phyloP scores from a whole-genome alignment of 2,329 filamentous ascomycete genomes.

The Trichoderma gracile region DNA sequence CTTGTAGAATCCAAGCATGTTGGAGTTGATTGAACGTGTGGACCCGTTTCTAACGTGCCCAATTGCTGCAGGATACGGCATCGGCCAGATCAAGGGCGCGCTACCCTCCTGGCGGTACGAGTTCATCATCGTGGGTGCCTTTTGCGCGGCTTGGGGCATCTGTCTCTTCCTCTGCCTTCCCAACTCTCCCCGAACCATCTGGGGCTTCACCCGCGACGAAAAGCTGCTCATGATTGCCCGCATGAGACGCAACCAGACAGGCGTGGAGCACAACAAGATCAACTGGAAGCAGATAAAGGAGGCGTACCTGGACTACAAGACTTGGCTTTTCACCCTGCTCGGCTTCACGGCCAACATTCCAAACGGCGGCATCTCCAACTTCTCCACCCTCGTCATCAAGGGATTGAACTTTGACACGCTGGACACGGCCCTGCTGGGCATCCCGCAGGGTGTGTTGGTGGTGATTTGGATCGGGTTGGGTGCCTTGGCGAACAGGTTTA shows the following conservation, averaged over 20 bases:
- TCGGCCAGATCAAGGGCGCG: conserved; percentile 58
- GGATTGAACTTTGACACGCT: conserved; percentile 54
- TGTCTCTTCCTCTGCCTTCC: conserved; percentile 58
- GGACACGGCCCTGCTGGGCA: conserved; percentile 42
- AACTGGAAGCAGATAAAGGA: conserved; percentile 58
- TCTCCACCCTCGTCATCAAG: conserved; percentile 60
- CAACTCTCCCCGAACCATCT: conserved; percentile 57
- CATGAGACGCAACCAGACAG: conserved; percentile 58
- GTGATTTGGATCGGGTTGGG: conserved; percentile 46
- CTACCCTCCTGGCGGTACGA: conserved; percentile 67
- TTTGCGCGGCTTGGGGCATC: conserved; percentile 61
- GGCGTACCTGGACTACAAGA: conserved; percentile 58
- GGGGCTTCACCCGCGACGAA: conserved; percentile 52
- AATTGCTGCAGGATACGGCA: conserved; percentile 49
- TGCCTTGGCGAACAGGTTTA: conserved; percentile 41
- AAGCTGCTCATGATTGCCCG: conserved; percentile 57
- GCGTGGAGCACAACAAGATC: conserved; percentile 57
- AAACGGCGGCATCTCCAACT: conserved; percentile 63
- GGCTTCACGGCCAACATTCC: conserved; percentile 55
- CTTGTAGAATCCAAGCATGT: no score
- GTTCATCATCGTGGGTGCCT: conserved; percentile 62
- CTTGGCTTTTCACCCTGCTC: conserved; percentile 58
- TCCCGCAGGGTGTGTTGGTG: conserved; percentile 42
- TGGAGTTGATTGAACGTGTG: background rate
- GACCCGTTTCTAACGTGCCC: background rate